Conservation (phyloP, 2,329 filamentous ascomycete species). For the Akanthomyces lecanii region DNA sequence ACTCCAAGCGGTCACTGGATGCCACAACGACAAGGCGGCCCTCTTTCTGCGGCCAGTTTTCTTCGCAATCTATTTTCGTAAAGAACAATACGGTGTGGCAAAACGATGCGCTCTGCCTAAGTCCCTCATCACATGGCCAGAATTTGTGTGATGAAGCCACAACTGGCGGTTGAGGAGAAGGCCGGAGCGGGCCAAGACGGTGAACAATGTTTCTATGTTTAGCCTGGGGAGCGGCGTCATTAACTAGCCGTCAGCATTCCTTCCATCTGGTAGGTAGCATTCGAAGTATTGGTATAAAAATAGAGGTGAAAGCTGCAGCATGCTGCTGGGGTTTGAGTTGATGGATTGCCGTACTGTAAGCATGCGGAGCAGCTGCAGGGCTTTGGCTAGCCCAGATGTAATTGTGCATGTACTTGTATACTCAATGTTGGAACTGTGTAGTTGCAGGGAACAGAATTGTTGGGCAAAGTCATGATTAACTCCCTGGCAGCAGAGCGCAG, state of each 20-base stretch:
- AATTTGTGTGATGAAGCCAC: neutral
- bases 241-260: neutral
- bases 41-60: neutral
- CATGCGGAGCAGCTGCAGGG: neutral
- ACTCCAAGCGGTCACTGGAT: neutral
- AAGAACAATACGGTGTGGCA: conserved; percentile 1
- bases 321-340: neutral
- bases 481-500: neutral
- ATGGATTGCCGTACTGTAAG: neutral
- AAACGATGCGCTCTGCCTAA: neutral
- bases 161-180: neutral
- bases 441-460: neutral
- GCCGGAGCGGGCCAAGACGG: neutral
- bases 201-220: neutral
- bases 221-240: neutral
- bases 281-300: neutral
- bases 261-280: neutral
- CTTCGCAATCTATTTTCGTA: neutral
- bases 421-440: neutral
- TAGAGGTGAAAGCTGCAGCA: neutral
- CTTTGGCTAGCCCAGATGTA: neutral
- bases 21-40: neutral
- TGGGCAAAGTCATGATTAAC: neutral
- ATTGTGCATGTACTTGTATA: neutral
- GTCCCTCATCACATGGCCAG: neutral